Percentiles rank a stretch among this genome's conserved stretches.
Conservation (phyloP, 345 rosid genomes). For the Microthlaspi erraticum region DNA sequence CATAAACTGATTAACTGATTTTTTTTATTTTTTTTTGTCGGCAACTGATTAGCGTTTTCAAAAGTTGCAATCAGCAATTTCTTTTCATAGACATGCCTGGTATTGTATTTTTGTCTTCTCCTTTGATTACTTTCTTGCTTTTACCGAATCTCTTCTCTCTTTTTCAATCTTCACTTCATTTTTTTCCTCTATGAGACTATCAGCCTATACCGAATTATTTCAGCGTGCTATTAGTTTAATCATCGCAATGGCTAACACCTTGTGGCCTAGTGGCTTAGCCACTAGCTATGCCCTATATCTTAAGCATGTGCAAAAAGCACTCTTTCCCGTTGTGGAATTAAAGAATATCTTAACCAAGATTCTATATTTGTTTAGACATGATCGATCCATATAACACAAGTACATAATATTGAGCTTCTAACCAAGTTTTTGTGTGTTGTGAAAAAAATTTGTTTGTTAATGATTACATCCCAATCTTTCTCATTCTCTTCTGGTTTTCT, state of each 20-base stretch:
- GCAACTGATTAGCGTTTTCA: no score
- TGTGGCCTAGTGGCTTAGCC: constrained; percentile 39
- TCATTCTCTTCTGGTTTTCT: not conserved
- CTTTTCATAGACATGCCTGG: no score
- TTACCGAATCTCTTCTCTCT: no score
- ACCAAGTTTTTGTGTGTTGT: constrained; percentile 1
- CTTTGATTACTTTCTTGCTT: no score
- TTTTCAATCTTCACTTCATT: not conserved
- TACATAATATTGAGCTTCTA: not conserved
- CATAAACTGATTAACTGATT: no score
- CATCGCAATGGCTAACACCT: constrained; percentile 30
- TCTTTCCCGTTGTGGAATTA: constrained; percentile 21
- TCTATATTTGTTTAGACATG: no score
- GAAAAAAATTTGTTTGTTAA: no score
- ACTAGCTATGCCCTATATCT: constrained; percentile 4
- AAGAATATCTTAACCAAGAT: no score
- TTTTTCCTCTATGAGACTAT: not conserved
- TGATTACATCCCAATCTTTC: not conserved
- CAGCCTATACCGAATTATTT: constrained; percentile 15
- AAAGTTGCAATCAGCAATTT: no score
- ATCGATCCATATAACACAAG: not conserved
- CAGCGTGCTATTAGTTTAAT: constrained; percentile 24
- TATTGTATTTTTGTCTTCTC: no score
- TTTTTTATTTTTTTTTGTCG: no score
- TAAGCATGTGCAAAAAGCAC: constrained; percentile 26